phyloP scores from a whole-genome alignment of 2,329 filamentous ascomycete genomes.

The Aureobasidium sp. region DNA sequence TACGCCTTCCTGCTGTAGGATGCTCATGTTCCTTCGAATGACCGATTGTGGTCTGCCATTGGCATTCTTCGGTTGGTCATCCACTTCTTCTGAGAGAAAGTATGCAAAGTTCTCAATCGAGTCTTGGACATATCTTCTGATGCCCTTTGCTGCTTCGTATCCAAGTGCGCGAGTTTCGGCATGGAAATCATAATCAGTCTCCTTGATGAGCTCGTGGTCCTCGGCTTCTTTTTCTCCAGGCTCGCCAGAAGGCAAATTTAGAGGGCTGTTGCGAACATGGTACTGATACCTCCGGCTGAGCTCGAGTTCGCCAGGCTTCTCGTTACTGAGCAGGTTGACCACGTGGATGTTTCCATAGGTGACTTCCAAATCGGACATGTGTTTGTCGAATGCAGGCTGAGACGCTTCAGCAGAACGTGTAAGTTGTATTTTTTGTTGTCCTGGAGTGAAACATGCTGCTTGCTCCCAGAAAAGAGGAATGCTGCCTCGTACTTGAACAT shows the following conservation, averaged over 20 bases:
- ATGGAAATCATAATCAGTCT: slow-evolving; percentile 93
- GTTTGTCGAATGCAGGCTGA: slow-evolving; percentile 89
- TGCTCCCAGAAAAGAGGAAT: slow-evolving; percentile 98
- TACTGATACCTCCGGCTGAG: slow-evolving; percentile 70
- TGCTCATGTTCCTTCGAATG: slow-evolving; percentile 46
- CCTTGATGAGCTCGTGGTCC: slow-evolving; percentile 66
- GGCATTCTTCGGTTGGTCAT: slow-evolving; percentile 37
- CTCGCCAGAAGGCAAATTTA: slow-evolving; percentile 45
- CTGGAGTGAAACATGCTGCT: slow-evolving; percentile 73
- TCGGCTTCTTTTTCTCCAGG: slow-evolving; percentile 24
- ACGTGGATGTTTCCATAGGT: slow-evolving; percentile 91
- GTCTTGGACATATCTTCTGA: slow-evolving; percentile 66
- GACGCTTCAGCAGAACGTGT: slow-evolving; percentile 84
- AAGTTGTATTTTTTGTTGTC: slow-evolving; percentile 88
- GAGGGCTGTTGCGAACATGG: slow-evolving; percentile 64
- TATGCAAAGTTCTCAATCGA: slow-evolving; percentile 89
- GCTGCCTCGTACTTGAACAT: slow-evolving; percentile 84
- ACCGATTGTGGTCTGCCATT: slow-evolving; percentile 33
- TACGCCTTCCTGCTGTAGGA: slow-evolving; percentile 88
- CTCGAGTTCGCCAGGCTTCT: slow-evolving; percentile 79
- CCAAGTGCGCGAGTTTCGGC: slow-evolving; percentile 85
- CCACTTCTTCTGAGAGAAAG: slow-evolving; percentile 68
- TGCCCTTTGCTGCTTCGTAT: slow-evolving; percentile 83
- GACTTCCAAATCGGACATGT: slow-evolving; percentile 79
- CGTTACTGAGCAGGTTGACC: slow-evolving; percentile 85